These are phyloP conservation scores for Bolboschoenus planiculmis DNA, from an alignment of 176 grass and related monocot genomes.

Conservation along the genomic window DNA sequence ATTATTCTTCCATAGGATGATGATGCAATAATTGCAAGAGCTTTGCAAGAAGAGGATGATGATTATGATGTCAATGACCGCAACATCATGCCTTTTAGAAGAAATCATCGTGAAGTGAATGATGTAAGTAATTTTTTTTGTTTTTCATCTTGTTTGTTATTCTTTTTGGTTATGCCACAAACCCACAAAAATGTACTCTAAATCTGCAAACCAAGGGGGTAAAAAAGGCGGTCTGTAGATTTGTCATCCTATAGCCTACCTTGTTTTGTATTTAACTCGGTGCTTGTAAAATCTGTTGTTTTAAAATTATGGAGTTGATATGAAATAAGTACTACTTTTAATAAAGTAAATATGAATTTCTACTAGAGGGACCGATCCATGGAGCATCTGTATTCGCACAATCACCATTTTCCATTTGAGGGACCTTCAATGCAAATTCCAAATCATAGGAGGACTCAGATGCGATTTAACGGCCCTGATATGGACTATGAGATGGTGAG, in stretches of 20 bases:
- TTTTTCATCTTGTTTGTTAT: background rate
- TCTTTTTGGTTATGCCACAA: background rate
- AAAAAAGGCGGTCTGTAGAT: background rate
- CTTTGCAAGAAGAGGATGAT: conserved; percentile 46
- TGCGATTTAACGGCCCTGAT: conserved; percentile 40
- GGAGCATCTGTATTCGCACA: conserved; percentile 50
- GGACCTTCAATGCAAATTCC: conserved; percentile 22
- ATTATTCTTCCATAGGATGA: conserved; percentile 47
- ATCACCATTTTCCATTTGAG: conserved; percentile 21
- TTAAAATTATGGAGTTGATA: background rate
- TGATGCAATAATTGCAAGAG: conserved; percentile 55
- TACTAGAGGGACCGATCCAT: conserved; percentile 49
- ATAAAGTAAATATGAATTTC: conserved; percentile 15
- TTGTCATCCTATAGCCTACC: background rate
- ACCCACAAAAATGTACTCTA: background rate
- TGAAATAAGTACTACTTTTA: background rate
- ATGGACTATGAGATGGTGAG: conserved; percentile 48
- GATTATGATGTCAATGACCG: conserved; percentile 1
- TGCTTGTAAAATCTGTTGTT: background rate
- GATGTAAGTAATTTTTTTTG: conserved; percentile 19
- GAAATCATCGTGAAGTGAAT: background rate
- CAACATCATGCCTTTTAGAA: conserved; percentile 1
- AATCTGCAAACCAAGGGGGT: background rate
- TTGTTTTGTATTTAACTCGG: background rate
- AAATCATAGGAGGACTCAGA: conserved; percentile 27